These are phyloP conservation scores for Penicillium daleae DNA, from an alignment of 495 filamentous ascomycete genomes.

Conservation along the genomic window DNA sequence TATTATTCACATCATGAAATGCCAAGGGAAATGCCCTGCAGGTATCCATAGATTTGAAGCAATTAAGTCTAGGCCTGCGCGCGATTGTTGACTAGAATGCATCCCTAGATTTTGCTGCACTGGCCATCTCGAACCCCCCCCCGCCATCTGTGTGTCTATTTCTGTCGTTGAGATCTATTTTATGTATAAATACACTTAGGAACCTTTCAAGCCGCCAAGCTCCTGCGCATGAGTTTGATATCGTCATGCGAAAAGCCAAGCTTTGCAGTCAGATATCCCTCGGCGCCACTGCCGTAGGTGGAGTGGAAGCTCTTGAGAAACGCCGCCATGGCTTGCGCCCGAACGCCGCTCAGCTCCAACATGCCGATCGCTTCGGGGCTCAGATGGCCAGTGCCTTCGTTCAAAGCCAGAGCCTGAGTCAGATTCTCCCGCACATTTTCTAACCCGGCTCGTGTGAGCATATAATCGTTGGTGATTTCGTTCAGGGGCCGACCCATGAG, in stretches of 20 bases:
- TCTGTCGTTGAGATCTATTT: too few species aligned
- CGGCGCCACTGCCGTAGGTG: slow-evolving; percentile 26
- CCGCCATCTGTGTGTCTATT: background rate
- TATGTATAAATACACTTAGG: background rate
- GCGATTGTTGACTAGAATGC: slow-evolving; percentile 9
- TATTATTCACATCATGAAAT: background rate
- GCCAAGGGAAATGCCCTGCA: background rate
- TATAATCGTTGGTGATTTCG: slow-evolving; percentile 54
- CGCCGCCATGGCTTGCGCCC: slow-evolving; percentile 31
- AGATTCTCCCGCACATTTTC: slow-evolving; percentile 34
- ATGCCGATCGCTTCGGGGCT: slow-evolving; percentile 32
- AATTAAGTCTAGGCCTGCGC: background rate
- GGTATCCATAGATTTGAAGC: background rate
- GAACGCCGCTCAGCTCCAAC: slow-evolving; percentile 34
- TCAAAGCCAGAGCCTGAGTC: slow-evolving; percentile 22
- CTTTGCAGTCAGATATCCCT: slow-evolving; percentile 26
- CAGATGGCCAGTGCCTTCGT: slow-evolving; percentile 27
- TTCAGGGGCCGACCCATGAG: slow-evolving; percentile 53
- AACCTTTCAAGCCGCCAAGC: slow-evolving; percentile 8
- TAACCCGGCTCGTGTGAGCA: slow-evolving; percentile 35
- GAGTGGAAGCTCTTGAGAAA: slow-evolving; percentile 36
- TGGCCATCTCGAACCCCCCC: background rate
- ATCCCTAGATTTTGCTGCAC: slow-evolving; percentile 17
- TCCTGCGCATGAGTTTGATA: slow-evolving; percentile 23
- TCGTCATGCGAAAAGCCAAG: slow-evolving; percentile 27